These are phyloP conservation scores for Vigna unguiculata DNA, from an alignment of 306 rosid genomes.

Conservation along the genomic window DNA sequence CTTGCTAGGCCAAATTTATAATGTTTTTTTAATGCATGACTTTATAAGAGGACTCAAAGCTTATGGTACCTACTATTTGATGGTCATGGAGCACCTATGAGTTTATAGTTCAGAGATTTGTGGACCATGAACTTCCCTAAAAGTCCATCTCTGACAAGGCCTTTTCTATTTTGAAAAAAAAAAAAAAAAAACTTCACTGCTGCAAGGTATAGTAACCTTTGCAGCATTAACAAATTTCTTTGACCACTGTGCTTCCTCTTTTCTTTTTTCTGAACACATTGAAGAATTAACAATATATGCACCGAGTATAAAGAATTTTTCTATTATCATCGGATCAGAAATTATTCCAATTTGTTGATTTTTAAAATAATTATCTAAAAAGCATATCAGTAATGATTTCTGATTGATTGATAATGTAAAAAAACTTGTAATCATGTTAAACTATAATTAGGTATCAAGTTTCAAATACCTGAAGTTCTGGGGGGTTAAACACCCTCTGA, in stretches of 20 bases:
- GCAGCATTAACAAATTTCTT: slow-evolving; percentile 22
- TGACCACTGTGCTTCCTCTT: neutral
- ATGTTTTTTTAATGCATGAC: slow-evolving; percentile 45
- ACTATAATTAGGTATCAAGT: neutral
- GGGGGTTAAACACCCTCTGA: slow-evolving; percentile 66
- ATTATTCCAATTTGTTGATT: neutral
- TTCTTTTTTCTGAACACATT: neutral
- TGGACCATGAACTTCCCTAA: slow-evolving; percentile 39
- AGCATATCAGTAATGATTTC: neutral
- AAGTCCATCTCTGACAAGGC: slow-evolving; percentile 25
- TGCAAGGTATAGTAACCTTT: slow-evolving; percentile 17
- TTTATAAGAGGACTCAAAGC: slow-evolving; percentile 38
- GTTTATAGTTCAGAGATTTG: slow-evolving; percentile 42
- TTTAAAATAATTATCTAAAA: neutral
- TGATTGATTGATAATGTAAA: neutral
- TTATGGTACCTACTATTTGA: slow-evolving; percentile 22
- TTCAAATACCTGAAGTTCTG: slow-evolving; percentile 83
- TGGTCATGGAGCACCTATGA: slow-evolving; percentile 35
- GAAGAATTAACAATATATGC: neutral
- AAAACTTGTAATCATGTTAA: neutral
- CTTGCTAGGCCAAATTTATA: slow-evolving; percentile 34
- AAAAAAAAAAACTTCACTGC: neutral
- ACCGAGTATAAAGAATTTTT: neutral
- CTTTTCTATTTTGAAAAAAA: neutral
- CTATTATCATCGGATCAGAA: neutral